phyloP scores from a whole-genome alignment of 1,284 basidiomycete genomes.

The Tilletia caries region DNA sequence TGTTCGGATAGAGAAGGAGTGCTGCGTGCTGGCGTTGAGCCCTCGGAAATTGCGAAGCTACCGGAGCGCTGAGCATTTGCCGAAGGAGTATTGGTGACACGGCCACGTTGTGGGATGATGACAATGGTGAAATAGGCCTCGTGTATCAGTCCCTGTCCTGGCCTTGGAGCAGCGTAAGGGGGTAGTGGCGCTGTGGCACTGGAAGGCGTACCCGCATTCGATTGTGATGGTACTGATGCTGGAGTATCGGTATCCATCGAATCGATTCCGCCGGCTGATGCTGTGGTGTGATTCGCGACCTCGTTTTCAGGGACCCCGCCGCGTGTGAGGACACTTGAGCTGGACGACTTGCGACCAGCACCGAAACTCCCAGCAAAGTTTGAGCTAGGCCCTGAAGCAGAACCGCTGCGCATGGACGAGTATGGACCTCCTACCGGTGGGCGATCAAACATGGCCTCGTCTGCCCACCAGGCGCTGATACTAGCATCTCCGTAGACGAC shows the following conservation, averaged over 20 bases:
- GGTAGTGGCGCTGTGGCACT: neutral
- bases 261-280: neutral
- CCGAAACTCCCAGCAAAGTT: neutral
- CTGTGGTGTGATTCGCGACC: neutral
- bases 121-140: conserved; percentile 9
- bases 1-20: neutral
- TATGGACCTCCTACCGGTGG: neutral
- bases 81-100: too few species aligned
- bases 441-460: neutral
- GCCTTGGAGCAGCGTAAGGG: neutral
- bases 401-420: neutral
- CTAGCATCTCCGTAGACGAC: neutral
- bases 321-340: conserved; percentile 1
- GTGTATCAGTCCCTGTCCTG: neutral
- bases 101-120: neutral
- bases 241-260: neutral
- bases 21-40: neutral
- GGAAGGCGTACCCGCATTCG: neutral
- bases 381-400: neutral
- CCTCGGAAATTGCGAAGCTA: neutral
- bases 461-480: neutral
- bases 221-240: neutral
- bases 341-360: neutral
- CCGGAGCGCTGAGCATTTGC: too few species aligned
- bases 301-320: neutral